Evolutionary conservation across 331 rosid genomes (phyloP).

Genomic region (Quercus lobata): DNA sequence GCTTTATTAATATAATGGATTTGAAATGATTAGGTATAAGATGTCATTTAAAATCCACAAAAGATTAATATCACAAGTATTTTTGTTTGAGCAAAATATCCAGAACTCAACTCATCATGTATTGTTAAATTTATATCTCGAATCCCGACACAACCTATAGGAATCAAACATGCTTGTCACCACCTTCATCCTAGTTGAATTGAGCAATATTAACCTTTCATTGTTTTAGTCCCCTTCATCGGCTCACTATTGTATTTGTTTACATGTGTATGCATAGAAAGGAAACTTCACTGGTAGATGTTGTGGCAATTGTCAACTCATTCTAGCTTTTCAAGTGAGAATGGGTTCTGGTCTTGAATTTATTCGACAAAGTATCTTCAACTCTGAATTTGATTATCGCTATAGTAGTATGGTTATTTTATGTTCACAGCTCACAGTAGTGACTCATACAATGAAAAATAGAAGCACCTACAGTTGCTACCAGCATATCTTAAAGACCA

Average conservation of each 20-base stretch:
- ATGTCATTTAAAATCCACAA: too few relatives aligned
- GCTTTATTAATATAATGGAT: too few relatives aligned
- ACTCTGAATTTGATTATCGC: neutral
- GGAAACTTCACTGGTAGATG: neutral
- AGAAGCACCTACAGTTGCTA: neutral
- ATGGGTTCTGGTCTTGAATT: neutral
- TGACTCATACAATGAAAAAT: neutral
- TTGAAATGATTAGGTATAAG: too few relatives aligned
- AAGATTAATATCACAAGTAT: too few relatives aligned
- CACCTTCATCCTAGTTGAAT: neutral
- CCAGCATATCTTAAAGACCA: neutral
- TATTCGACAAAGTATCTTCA: neutral
- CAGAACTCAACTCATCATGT: too few relatives aligned
- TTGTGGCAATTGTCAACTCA: neutral
- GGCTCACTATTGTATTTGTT: neutral
- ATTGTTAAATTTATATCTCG: too few relatives aligned
- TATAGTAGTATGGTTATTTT: too few relatives aligned
- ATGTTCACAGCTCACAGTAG: too few relatives aligned
- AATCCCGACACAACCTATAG: neutral
- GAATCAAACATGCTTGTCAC: neutral
- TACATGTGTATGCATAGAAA: neutral
- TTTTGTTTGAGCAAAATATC: too few relatives aligned
- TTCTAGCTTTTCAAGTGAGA: neutral
- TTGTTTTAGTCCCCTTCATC: neutral
- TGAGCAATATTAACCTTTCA: neutral